These are phyloP conservation scores for Tulasnella sp. DNA, from an alignment of 768 basidiomycete genomes.

Conservation along the genomic window DNA sequence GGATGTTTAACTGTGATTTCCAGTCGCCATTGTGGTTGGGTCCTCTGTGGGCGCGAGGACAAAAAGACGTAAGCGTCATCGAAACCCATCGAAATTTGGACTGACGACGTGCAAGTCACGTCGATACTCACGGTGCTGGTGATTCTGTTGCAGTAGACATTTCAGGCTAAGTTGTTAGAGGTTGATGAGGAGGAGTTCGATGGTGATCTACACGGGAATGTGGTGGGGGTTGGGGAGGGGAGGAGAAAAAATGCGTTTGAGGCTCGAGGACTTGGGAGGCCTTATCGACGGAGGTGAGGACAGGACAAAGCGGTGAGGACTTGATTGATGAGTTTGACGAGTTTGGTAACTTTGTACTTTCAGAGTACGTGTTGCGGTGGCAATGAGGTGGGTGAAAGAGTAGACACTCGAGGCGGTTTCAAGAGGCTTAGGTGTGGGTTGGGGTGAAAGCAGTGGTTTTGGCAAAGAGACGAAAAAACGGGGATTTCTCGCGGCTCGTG, in stretches of 20 bases:
- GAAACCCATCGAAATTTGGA: not conserved
- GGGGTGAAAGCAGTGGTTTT: not conserved
- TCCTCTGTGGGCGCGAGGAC: not conserved
- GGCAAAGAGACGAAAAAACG: not conserved
- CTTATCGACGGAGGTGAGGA: not conserved
- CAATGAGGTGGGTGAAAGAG: not conserved
- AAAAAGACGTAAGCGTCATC: conserved; percentile 1
- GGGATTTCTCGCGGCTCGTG: conserved; percentile 1
- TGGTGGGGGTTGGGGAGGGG: not conserved
- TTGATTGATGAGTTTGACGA: not conserved
- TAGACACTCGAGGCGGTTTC: not conserved
- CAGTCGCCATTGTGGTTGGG: conserved; percentile 35
- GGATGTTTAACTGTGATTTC: conserved; percentile 72
- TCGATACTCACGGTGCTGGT: not conserved
- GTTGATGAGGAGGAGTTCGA: not conserved
- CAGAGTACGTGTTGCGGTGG: not conserved
- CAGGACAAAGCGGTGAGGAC: not conserved
- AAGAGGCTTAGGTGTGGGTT: not conserved
- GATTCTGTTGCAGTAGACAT: not conserved
- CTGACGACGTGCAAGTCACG: not conserved
- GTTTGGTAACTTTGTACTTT: not conserved
- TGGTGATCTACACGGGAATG: not conserved
- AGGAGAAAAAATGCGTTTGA: not conserved
- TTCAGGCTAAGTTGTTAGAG: not conserved
- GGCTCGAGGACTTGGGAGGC: not conserved